Evolutionary conservation across 208 protist genomes (phyloP).

Genomic region (Herpetomonas samuelpessoai): DNA sequence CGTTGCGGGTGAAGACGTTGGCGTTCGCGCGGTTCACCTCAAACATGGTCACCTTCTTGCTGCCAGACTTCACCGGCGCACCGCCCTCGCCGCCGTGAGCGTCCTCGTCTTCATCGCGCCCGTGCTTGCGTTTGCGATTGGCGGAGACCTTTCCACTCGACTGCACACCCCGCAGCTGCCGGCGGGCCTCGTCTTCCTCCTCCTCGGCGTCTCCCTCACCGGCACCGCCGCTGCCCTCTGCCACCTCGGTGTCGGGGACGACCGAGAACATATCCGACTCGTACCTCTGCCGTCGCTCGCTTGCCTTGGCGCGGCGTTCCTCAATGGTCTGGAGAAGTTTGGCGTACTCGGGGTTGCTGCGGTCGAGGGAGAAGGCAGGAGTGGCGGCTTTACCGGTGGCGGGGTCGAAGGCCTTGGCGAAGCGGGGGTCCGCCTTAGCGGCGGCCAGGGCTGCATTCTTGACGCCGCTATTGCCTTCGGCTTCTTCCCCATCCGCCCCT

Average conservation of each 20-base stretch:
- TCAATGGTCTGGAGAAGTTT: constrained; percentile 80
- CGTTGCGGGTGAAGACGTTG: constrained; percentile 50
- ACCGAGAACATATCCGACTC: constrained; percentile 77
- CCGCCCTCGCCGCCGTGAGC: constrained; percentile 8
- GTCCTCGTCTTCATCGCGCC: constrained; percentile 5
- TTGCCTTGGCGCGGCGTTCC: constrained; percentile 67
- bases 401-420: constrained; percentile 60
- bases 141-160: constrained; percentile 49
- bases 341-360: constrained; percentile 74
- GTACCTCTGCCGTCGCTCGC: constrained; percentile 59
- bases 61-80: constrained; percentile 3
- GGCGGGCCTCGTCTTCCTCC: constrained; percentile 37
- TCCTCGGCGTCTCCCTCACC: constrained; percentile 2
- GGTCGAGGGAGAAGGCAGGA: constrained; percentile 67
- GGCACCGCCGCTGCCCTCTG: constrained; percentile 12
- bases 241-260: constrained; percentile 50
- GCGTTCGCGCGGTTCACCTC: constrained; percentile 50
- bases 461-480: background rate
- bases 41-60: constrained; percentile 69
- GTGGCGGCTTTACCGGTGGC: constrained; percentile 26
- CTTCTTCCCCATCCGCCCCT: constrained; percentile 2
- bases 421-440: constrained; percentile 67
- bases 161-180: constrained; percentile 73
- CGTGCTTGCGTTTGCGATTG: constrained; percentile 10
- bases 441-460: constrained; percentile 23